A percentile compares a stretch with the other conserved stretches of the same genome.
These are phyloP conservation scores for Senna siamea DNA, from an alignment of 306 rosid species.

Conservation along the genomic window DNA sequence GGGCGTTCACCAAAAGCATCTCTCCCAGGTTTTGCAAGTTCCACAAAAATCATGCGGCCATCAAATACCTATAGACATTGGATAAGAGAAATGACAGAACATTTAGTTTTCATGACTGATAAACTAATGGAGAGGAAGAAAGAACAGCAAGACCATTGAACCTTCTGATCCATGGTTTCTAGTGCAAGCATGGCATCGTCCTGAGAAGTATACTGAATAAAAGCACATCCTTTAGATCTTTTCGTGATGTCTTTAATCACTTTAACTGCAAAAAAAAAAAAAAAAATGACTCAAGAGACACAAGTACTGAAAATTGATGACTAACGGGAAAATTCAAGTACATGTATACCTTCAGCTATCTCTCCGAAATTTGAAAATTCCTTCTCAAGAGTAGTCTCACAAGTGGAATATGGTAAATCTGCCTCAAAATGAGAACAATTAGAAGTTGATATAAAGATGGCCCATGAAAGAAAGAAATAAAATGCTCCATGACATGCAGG, in stretches of 20 bases:
- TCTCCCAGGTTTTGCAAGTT: constrained; percentile 67
- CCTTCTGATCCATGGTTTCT: constrained; percentile 93
- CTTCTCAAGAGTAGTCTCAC: constrained; percentile 62
- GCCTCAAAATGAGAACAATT: constrained; percentile 38
- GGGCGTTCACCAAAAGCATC: constrained; percentile 51
- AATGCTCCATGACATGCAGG: neutral
- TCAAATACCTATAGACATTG: constrained; percentile 51
- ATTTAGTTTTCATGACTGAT: neutral
- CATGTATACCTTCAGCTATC: constrained; percentile 77
- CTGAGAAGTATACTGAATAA: constrained; percentile 76
- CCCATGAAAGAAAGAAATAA: constrained; percentile 6
- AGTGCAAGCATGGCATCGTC: constrained; percentile 85
- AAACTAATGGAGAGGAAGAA: constrained; percentile 7
- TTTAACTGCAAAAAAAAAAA: constrained; percentile 54
- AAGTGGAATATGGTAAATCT: constrained; percentile 83
- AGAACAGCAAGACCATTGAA: constrained; percentile 31
- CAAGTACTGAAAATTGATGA: constrained; percentile 16
- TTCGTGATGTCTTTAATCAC: constrained; percentile 61
- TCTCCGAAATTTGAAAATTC: constrained; percentile 80
- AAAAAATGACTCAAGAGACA: constrained; percentile 10
- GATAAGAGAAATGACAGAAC: constrained; percentile 2
- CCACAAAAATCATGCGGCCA: constrained; percentile 71
- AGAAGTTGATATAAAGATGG: constrained; percentile 27
- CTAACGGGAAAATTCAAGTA: neutral
- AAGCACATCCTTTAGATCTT: constrained; percentile 82